Conservation (phyloP, 768 basidiomycete genomes). For the Porpolomopsis calyptriformis region DNA sequence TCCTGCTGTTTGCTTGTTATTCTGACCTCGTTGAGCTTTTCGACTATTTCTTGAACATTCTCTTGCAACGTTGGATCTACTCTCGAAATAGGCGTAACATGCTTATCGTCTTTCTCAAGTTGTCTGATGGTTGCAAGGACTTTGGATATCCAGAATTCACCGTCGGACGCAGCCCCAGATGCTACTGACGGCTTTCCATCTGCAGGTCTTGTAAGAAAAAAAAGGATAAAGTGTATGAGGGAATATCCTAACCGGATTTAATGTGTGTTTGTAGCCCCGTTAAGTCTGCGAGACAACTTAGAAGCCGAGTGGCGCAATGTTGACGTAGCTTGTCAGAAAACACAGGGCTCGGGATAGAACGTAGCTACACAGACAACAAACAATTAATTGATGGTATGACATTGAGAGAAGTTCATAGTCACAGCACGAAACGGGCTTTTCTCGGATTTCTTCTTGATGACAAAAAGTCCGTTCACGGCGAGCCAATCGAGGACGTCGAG, state of each 20-base stretch:
- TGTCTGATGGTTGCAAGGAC: conserved; percentile 43
- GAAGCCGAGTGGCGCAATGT: conserved; percentile 57
- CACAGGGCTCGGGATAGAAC: conserved; percentile 47
- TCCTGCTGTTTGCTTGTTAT: conserved; percentile 30
- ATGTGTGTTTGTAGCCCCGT: conserved; percentile 42
- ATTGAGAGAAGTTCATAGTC: conserved; percentile 19
- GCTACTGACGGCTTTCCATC: conserved; percentile 45
- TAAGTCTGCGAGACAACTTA: conserved; percentile 66
- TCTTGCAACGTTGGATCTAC: conserved; percentile 34
- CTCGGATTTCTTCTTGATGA: conserved; percentile 59
- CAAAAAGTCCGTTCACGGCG: conserved; percentile 70
- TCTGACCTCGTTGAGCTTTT: conserved; percentile 37
- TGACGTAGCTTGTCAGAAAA: conserved; percentile 65
- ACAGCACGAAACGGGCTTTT: conserved; percentile 54
- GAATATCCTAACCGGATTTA: conserved; percentile 35
- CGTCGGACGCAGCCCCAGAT: conserved; percentile 56
- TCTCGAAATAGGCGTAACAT: conserved; percentile 39
- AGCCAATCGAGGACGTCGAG: conserved; percentile 71
- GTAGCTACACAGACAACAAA: conserved; percentile 39
- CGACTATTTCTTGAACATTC: conserved; percentile 33
- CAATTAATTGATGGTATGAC: conserved; percentile 1
- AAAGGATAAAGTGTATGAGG: background rate
- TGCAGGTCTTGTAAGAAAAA: conserved; percentile 11
- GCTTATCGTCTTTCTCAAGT: conserved; percentile 61
- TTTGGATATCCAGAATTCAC: conserved; percentile 71